Percentiles rank a stretch among this genome's conserved stretches.
These are phyloP conservation scores for Venturia nashicola DNA, from an alignment of 2,329 filamentous ascomycete species.

Conservation along the genomic window DNA sequence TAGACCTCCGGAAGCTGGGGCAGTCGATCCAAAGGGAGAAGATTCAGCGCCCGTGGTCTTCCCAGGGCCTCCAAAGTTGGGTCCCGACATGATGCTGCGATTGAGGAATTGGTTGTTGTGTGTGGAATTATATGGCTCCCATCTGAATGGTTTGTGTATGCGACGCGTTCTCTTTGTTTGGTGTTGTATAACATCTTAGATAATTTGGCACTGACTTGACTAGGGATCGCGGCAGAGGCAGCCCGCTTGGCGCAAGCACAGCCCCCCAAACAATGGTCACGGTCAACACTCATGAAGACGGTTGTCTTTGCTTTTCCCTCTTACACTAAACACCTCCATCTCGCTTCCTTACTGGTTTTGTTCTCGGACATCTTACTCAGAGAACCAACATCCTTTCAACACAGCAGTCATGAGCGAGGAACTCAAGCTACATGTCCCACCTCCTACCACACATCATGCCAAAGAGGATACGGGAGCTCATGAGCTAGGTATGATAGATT, in stretches of 20 bases:
- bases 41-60: conserved; percentile 6
- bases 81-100: background rate
- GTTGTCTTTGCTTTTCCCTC: background rate
- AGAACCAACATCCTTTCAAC: background rate
- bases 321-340: conserved; percentile 8
- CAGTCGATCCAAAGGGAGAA: conserved; percentile 23
- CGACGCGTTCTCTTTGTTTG: background rate
- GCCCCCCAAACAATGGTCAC: background rate
- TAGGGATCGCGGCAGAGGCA: no score
- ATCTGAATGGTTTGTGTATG: background rate
- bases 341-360: background rate
- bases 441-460: conserved; percentile 10
- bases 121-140: background rate
- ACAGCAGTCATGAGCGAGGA: conserved; percentile 24
- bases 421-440: conserved; percentile 23
- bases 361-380: background rate
- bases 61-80: conserved; percentile 8
- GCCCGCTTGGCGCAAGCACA: no score
- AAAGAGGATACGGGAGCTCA: conserved; percentile 44
- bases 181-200: no score
- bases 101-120: background rate
- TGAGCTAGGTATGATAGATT: conserved; percentile 34
- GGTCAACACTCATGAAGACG: background rate
- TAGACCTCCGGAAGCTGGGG: conserved; percentile 21
- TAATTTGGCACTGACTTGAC: no score